Conservation (phyloP, 2,329 filamentous ascomycete species). For the Epicoccum nigrum region DNA sequence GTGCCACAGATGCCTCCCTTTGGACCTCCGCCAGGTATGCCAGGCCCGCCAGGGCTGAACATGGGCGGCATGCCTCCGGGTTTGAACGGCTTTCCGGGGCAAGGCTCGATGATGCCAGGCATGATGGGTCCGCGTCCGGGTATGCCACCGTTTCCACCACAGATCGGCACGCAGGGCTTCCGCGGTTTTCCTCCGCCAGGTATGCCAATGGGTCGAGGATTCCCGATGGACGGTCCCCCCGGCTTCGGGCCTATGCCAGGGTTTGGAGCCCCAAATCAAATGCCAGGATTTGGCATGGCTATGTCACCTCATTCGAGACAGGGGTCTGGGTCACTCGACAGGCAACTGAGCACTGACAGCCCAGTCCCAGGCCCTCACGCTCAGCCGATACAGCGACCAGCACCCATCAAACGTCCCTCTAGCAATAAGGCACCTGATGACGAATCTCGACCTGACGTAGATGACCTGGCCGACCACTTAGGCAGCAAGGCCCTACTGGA, state of each 20-base stretch:
- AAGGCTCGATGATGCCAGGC: constrained; percentile 59
- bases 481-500: constrained; percentile 88
- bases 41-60: constrained; percentile 59
- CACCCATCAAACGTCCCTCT: constrained; percentile 85
- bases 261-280: constrained; percentile 39
- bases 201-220: constrained; percentile 64
- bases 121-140: constrained; percentile 62
- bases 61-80: constrained; percentile 54
- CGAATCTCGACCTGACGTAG: constrained; percentile 60
- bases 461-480: constrained; percentile 77
- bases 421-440: constrained; percentile 67
- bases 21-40: constrained; percentile 62
- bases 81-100: constrained; percentile 57
- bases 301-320: constrained; percentile 73
- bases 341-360: constrained; percentile 62
- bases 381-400: constrained; percentile 79
- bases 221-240: constrained; percentile 59
- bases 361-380: constrained; percentile 57
- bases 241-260: constrained; percentile 50
- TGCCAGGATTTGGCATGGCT: constrained; percentile 49
- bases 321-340: constrained; percentile 68
- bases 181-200: constrained; percentile 64
- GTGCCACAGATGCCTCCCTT: constrained; percentile 69
- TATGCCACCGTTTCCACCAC: constrained; percentile 62
- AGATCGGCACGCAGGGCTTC: constrained; percentile 58